These are phyloP conservation scores for Boletus sp. DNA, from an alignment of 1,284 basidiomycete genomes.

Conservation along the genomic window DNA sequence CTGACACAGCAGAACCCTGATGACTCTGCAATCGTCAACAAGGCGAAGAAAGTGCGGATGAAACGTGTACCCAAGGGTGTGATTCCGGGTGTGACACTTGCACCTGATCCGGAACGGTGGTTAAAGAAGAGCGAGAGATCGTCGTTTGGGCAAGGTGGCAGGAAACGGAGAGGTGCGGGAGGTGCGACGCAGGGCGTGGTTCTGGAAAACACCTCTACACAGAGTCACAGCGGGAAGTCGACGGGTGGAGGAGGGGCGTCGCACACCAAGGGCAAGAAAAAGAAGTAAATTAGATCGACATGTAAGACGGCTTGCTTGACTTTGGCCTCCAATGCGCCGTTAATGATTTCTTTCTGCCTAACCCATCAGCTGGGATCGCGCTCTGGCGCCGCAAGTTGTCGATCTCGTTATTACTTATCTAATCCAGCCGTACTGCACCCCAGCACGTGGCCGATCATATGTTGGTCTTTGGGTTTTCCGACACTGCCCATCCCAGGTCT, in stretches of 20 bases:
- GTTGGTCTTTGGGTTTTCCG: neutral
- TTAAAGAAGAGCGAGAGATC: slow-evolving; percentile 77
- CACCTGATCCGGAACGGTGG: slow-evolving; percentile 80
- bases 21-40: slow-evolving; percentile 25
- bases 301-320: slow-evolving; percentile 22
- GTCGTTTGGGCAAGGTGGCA: slow-evolving; percentile 43
- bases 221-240: slow-evolving; percentile 36
- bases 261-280: slow-evolving; percentile 49
- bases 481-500: neutral
- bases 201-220: slow-evolving; percentile 32
- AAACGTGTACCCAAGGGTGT: slow-evolving; percentile 71
- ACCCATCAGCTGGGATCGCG: slow-evolving; percentile 20
- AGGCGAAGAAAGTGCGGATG: slow-evolving; percentile 55
- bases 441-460: slow-evolving; percentile 10
- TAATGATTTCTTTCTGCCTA: slow-evolving; percentile 25
- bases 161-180: slow-evolving; percentile 50
- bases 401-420: slow-evolving; percentile 24
- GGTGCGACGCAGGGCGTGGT: slow-evolving; percentile 65
- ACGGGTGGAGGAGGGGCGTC: slow-evolving; percentile 35
- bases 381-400: slow-evolving; percentile 15
- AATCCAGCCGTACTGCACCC: slow-evolving; percentile 18
- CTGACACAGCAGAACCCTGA: slow-evolving; percentile 27
- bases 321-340: slow-evolving; percentile 17
- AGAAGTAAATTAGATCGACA: slow-evolving; percentile 40
- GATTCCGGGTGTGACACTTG: slow-evolving; percentile 69